Evolutionary conservation across 2,329 filamentous ascomycete genomes (phyloP).

Genomic region (Tolypocladium amazonense): DNA sequence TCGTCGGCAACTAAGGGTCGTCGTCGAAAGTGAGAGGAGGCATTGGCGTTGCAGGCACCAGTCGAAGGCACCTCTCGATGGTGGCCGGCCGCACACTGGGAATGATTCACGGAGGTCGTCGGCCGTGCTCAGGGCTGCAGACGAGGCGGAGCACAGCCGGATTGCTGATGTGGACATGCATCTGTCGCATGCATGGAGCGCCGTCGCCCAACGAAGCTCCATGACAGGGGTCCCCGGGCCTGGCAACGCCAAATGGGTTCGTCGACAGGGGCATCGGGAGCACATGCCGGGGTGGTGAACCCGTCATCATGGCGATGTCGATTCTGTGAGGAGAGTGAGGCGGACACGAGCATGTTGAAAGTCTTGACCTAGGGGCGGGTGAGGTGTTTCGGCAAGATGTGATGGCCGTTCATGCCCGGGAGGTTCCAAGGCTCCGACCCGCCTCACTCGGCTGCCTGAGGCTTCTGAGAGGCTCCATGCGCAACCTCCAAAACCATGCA

Average conservation of each 20-base stretch:
- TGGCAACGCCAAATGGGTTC: not conserved
- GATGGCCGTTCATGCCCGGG: not conserved
- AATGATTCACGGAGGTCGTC: not conserved
- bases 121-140: not conserved
- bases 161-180: not conserved
- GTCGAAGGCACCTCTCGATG: not conserved
- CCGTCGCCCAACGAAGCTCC: not conserved
- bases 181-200: not conserved
- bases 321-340: not conserved
- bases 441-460: too few species aligned
- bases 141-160: too few species aligned
- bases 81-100: not conserved
- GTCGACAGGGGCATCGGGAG: not conserved
- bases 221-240: not conserved
- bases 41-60: not conserved
- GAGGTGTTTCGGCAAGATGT: not conserved
- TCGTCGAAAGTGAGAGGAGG: not conserved
- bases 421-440: not conserved
- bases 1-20: not conserved
- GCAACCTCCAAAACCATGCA: too few species aligned
- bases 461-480: too few species aligned
- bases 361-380: not conserved
- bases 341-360: not conserved
- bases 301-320: not conserved
- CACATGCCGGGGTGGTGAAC: not conserved